Base-by-base conservation (phyloP, 1,284 basidiomycete species). In the Microstroma glucosiphilum region DNA sequence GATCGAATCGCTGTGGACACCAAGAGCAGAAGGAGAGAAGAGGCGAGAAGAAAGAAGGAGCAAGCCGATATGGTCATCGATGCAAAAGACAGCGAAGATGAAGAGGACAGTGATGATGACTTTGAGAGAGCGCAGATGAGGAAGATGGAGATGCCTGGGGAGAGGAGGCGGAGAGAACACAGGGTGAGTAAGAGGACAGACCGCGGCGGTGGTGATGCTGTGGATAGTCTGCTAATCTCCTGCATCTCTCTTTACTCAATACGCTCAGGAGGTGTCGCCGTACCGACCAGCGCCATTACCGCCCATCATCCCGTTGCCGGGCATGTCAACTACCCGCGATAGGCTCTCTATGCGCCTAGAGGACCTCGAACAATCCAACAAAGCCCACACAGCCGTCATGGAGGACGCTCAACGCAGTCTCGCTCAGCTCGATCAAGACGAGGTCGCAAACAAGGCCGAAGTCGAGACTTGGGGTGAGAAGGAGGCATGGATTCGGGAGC, bases 91-190 rank as follows among this genome's bases (percentile, higher is more conserved):
- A 88, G 89, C 79, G 86, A 89, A 67, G 86, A 86, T 58, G 85
- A 85, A 61, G 88, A 89, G 41, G 89, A 89, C 60, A 87, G 89
- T 59, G 85, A 86, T 60, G 84, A 85, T 69, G 83, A 81, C 62
- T 79, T 71, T 72, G 73, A 75, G 55, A 57, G 59, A 2, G 69
- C 72, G 0, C 73, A 75, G 61, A 40, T 75, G 54, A 60, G 66
- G 9, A 67, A 71, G 0, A 69, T 69, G 41, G 69, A 65, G 57
- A 55, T 17, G 26, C 30, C 15, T 19, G 12, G n/a, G 26, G 37
- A 51, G 54, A 43, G 21, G 26, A 8, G n/a, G 7, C 13, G 15
- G 12, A 60, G 23, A 37, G 17, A 41, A 21, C 37, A 37, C 30
- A 37, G 30, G 30, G 30, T 37, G 30, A 37, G 30, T 37, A 37